These are phyloP conservation scores for Pythium aquatile DNA, from an alignment of 352 stramenopile species.

Conservation along the genomic window DNA sequence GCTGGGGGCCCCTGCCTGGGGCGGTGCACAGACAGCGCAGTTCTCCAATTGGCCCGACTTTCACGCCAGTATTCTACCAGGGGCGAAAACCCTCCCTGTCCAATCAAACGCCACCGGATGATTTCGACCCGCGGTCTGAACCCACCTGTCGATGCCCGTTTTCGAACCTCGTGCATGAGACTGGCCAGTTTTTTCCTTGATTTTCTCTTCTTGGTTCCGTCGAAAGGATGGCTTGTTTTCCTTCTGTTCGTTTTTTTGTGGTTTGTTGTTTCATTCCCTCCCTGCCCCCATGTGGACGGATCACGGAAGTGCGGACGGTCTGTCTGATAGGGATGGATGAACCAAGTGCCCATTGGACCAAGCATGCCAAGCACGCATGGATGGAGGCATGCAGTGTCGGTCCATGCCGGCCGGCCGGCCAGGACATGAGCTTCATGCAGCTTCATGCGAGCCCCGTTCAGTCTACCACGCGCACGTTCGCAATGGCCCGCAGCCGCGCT, in stretches of 20 bases:
- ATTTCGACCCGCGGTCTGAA: background rate
- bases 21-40: background rate
- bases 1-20: background rate
- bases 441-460: background rate
- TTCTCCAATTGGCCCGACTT: background rate
- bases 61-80: background rate
- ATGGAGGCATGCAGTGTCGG: background rate
- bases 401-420: background rate
- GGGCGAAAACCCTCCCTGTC: background rate
- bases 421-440: background rate
- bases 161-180: constrained; percentile 21
- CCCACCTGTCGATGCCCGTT: background rate
- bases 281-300: background rate
- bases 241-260: constrained; percentile 3
- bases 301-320: background rate
- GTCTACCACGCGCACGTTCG: background rate
- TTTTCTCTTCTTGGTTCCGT: constrained; percentile 3
- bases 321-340: background rate
- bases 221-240: background rate
- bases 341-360: background rate
- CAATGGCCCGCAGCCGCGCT: constrained; percentile 11
- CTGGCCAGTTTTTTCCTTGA: constrained; percentile 10
- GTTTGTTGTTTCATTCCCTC: constrained; percentile 1
- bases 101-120: background rate
- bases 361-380: background rate